These are phyloP conservation scores for Calycina herbarum DNA, from an alignment of 2,329 filamentous ascomycete species.

Conservation along the genomic window DNA sequence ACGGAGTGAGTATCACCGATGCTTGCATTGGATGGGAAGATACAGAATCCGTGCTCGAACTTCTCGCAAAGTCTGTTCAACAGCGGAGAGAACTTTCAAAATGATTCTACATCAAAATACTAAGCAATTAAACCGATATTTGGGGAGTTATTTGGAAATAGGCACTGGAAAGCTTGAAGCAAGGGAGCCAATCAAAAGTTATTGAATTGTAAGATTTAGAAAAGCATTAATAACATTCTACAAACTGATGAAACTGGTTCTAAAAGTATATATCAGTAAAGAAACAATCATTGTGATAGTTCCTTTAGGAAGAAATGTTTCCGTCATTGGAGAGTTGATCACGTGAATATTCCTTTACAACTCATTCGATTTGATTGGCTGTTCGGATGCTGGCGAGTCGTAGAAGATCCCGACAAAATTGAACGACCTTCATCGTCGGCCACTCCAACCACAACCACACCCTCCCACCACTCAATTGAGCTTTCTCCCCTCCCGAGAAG, in stretches of 20 bases:
- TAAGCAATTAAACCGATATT: constrained; percentile 12
- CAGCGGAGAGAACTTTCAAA: constrained; percentile 58
- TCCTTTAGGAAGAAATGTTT: too few species aligned
- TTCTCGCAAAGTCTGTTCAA: constrained; percentile 77
- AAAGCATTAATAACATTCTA: constrained; percentile 2
- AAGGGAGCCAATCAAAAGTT: constrained; percentile 8
- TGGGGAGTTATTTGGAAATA: not conserved
- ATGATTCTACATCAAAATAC: constrained; percentile 23
- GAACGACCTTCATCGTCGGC: constrained; percentile 15
- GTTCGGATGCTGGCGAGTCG: constrained; percentile 1
- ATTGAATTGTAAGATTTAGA: constrained; percentile 9
- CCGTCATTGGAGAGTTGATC: not conserved
- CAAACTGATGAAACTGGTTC: not conserved
- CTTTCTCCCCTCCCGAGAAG: constrained; percentile 29
- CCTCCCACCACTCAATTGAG: constrained; percentile 36
- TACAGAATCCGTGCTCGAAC: constrained; percentile 75
- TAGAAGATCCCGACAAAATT: constrained; percentile 19
- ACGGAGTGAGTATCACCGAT: constrained; percentile 96
- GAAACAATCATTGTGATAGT: too few species aligned
- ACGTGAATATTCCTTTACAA: not conserved
- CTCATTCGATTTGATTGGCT: too few species aligned
- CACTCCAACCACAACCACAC: constrained; percentile 24
- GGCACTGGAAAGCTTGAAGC: not conserved
- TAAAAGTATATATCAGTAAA: too few species aligned
- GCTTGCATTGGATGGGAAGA: constrained; percentile 95